Evolutionary conservation across 306 rosid genomes (phyloP).

Genomic region (Chamaecrista fasciculata): DNA sequence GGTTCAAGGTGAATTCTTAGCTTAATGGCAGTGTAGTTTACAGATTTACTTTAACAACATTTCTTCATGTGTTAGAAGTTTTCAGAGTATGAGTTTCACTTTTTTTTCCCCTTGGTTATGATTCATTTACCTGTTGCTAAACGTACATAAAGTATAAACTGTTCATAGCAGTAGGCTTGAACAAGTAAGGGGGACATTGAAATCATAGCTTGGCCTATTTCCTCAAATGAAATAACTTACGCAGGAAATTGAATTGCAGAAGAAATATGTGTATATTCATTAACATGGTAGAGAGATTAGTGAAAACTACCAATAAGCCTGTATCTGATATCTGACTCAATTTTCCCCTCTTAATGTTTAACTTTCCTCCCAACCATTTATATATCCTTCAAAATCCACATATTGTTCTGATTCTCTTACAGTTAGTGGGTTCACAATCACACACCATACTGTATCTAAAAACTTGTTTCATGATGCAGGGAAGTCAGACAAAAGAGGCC

Average conservation of each 20-base stretch:
- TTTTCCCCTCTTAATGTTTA: neutral
- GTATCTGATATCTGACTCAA: neutral
- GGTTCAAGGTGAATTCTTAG: conserved; percentile 51
- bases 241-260: neutral
- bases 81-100: too few relatives aligned
- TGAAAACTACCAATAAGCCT: neutral
- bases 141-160: too few relatives aligned
- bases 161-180: too few relatives aligned
- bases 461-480: conserved; percentile 49
- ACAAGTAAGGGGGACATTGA: too few relatives aligned
- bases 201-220: neutral
- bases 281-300: too few relatives aligned
- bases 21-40: neutral
- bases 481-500: conserved; percentile 54
- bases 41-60: conserved; percentile 21
- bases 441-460: neutral
- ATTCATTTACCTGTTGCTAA: too few relatives aligned
- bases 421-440: conserved; percentile 1
- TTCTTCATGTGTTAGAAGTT: neutral
- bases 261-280: too few relatives aligned
- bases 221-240: neutral
- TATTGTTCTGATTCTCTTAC: neutral
- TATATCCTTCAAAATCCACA: conserved; percentile 10
- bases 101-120: too few relatives aligned
- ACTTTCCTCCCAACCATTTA: neutral